Conservation (phyloP, 2,329 filamentous ascomycete genomes). For the Cordyceps cateniannulata region DNA sequence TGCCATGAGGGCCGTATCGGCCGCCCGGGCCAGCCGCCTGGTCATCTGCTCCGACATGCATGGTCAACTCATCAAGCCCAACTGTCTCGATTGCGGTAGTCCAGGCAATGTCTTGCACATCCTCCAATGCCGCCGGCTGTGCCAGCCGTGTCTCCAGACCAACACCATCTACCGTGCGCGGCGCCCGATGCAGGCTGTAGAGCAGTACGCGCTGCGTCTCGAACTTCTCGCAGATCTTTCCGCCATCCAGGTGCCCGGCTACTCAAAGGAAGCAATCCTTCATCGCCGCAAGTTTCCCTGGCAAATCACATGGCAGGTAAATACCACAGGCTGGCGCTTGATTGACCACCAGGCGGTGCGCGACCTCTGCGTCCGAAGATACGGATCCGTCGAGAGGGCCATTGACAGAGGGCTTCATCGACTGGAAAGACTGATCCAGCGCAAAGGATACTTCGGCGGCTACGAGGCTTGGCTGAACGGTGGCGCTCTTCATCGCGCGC, state of each 20-base stretch:
- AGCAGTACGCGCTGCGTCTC: not conserved
- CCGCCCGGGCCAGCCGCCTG: not conserved
- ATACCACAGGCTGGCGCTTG: not conserved
- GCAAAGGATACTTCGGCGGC: no score
- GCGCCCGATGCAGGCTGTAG: not conserved
- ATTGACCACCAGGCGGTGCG: not conserved
- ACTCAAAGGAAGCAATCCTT: not conserved
- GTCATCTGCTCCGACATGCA: not conserved
- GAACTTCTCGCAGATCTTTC: not conserved
- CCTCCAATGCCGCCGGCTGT: not conserved
- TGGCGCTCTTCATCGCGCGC: not conserved
- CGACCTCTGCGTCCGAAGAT: not conserved
- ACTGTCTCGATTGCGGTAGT: not conserved
- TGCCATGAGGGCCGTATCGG: not conserved
- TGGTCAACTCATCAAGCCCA: not conserved
- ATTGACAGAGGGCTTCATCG: not conserved
- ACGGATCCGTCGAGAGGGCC: not conserved
- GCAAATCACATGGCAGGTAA: no score
- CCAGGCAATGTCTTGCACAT: not conserved
- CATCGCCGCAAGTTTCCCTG: no score
- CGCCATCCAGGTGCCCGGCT: fast-evolving
- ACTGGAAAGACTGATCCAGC: not conserved
- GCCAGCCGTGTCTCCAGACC: not conserved
- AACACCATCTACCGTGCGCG: not conserved
- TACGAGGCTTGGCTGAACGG: not conserved